Evolutionary conservation across 306 rosid genomes (phyloP).

Genomic region (Castanopsis chinensis): DNA sequence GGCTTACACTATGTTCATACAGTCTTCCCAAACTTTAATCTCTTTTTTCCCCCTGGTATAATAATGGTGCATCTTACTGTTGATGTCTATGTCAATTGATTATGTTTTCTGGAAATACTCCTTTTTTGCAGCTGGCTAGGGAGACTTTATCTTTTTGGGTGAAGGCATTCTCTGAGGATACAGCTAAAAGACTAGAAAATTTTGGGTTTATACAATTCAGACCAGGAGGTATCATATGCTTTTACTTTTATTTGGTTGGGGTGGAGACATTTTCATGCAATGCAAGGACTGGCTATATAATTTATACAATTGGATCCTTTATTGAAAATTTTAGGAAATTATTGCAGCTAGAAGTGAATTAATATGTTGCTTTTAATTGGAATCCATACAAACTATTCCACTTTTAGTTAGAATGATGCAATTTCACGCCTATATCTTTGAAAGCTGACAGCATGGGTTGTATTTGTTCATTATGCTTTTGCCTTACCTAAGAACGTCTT

Average conservation of each 20-base stretch:
- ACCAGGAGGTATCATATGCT: slow-evolving; percentile 79
- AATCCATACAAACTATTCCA: neutral
- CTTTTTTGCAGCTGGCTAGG: slow-evolving; percentile 79
- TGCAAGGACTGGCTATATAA: slow-evolving; percentile 13
- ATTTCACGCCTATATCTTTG: neutral
- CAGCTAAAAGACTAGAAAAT: slow-evolving; percentile 95
- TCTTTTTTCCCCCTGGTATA: neutral
- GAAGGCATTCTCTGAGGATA: slow-evolving; percentile 98
- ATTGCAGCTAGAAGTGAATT: neutral
- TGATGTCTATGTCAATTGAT: neutral
- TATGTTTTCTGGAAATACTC: slow-evolving; percentile 7
- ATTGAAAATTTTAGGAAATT: neutral
- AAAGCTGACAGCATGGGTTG: neutral
- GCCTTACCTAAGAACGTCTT: neutral
- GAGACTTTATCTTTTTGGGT: slow-evolving; percentile 99
- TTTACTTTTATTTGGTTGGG: slow-evolving; percentile 1
- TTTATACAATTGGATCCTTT: slow-evolving; percentile 2
- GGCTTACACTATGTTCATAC: neutral
- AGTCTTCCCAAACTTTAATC: neutral
- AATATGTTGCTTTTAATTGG: slow-evolving; percentile 1
- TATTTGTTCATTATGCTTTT: slow-evolving; percentile 2
- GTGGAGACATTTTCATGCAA: slow-evolving; percentile 5
- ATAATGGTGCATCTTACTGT: neutral
- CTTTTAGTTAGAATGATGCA: neutral
- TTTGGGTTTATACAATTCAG: slow-evolving; percentile 99